Evolutionary conservation across 305 asterid genomes (phyloP).

Genomic region (Ruellia speciosa): DNA sequence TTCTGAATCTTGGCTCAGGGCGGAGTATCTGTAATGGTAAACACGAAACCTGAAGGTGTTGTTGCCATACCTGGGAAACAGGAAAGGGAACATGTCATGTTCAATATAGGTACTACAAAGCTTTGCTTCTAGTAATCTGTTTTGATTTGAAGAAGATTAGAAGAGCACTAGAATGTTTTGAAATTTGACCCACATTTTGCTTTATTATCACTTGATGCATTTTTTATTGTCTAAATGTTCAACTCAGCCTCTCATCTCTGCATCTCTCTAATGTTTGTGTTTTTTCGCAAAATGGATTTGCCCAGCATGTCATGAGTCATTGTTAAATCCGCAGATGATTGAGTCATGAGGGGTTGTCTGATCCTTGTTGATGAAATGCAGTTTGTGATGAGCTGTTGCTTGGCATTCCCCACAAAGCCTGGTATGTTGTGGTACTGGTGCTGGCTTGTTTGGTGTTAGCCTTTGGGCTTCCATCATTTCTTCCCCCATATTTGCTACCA

Average conservation of each 20-base stretch:
- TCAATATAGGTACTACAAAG: conserved; percentile 50
- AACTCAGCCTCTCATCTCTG: not conserved
- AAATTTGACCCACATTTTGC: too few species aligned
- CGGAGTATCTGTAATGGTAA: conserved; percentile 44
- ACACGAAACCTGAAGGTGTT: conserved; percentile 68
- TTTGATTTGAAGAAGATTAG: not conserved
- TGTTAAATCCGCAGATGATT: not conserved
- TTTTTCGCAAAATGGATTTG: not conserved
- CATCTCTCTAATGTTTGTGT: not conserved
- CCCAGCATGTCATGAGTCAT: not conserved
- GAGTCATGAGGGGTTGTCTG: conserved; percentile 7
- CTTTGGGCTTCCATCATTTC: conserved; percentile 53
- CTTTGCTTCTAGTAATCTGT: not conserved
- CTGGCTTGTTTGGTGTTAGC: conserved; percentile 55
- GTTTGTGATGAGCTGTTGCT: conserved; percentile 81
- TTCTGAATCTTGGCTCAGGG: conserved; percentile 34
- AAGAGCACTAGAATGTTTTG: not conserved
- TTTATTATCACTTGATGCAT: not conserved
- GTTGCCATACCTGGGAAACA: conserved; percentile 59
- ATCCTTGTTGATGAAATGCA: conserved; percentile 29
- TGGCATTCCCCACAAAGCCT: conserved; percentile 74
- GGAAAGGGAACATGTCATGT: conserved; percentile 47
- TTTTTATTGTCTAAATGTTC: not conserved
- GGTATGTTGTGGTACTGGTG: conserved; percentile 55
- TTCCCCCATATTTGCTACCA: conserved; percentile 55